These are phyloP conservation scores for Puccinia triticina DNA, from an alignment of 1,284 basidiomycete genomes.

Conservation along the genomic window DNA sequence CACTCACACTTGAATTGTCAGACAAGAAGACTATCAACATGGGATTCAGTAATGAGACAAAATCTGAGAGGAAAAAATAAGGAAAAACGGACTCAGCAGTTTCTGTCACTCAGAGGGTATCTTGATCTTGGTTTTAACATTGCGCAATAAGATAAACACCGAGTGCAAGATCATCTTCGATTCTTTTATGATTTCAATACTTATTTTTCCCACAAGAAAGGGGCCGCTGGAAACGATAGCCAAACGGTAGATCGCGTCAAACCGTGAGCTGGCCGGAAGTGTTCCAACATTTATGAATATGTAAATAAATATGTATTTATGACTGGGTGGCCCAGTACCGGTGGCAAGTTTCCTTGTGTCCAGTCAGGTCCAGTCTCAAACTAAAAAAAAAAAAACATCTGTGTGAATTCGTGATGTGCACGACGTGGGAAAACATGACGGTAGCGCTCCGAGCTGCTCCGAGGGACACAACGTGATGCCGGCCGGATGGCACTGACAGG, in stretches of 20 bases:
- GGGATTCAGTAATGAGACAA: too few relatives aligned
- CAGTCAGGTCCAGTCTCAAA: not conserved
- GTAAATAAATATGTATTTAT: too few relatives aligned
- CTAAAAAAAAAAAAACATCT: not conserved
- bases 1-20: too few relatives aligned
- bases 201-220: not conserved
- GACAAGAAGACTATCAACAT: too few relatives aligned
- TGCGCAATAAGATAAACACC: not conserved
- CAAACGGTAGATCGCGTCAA: not conserved
- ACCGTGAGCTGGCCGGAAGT: not conserved
- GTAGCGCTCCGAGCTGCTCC: too few relatives aligned
- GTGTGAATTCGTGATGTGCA: not conserved
- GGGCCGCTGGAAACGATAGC: not conserved
- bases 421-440: too few relatives aligned
- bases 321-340: not conserved
- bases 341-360: not conserved
- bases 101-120: too few relatives aligned
- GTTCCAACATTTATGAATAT: too few relatives aligned
- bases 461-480: not conserved
- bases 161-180: slow-evolving; percentile 15
- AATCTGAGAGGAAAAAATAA: too few relatives aligned
- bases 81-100: too few relatives aligned
- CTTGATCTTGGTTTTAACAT: not conserved
- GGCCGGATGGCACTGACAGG: not conserved
- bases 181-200: not conserved